Evolutionary conservation across 73 alveolate species (phyloP), one percentile per base, ranked within the genome.

Genomic region (Paramecium octaurelia): DNA sequence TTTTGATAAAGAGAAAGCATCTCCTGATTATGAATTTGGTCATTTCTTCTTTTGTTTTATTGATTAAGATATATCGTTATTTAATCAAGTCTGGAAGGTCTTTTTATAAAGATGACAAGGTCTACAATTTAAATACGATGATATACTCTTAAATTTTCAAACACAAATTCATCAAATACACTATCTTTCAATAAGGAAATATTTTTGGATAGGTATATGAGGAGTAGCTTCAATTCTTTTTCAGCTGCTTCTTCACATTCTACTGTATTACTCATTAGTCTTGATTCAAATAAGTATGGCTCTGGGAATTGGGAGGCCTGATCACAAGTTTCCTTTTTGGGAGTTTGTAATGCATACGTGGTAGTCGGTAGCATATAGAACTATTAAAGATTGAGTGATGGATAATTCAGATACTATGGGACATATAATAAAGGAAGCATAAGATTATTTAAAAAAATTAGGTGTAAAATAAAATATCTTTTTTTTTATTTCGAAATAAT

Each of bases 11-110:
- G 14, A 80, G 91, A 46, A 80, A 80, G 16, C 91, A 80, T 80
- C 77, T 80, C 48, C 91, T 80, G 57, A 80, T 80, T 1, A 80
- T 80, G 20, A 80, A 80, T 80, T 80, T 80, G 3, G 91, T 80
- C 91, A 80, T 80, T 48, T 80, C 91, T 24, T 80, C 91, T 80
- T 80, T 80, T 20, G 91, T 80, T 21, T 80, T 80, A 46, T 80
- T 80, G 18, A 80, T 73, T 42, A 16, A 46, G 38, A 80, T 80
- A 35, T 80, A 80, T 80, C 91, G 29, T 35, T 46, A 43, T 46
- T 80, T 80, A 23, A 80, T 80, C 76, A 80, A 10, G 18, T 80
- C 8, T 11, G 91, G 91, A 24, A 80, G 24, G 70, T 80, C 91
- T 46, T 44, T 80, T 12, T 80, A 24, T 12, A 80, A 80, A 4